Evolutionary conservation across 75 land plant species (phyloP), one percentile per base, ranked within the genome.

Genomic region (Cupressus sempervirens): DNA sequence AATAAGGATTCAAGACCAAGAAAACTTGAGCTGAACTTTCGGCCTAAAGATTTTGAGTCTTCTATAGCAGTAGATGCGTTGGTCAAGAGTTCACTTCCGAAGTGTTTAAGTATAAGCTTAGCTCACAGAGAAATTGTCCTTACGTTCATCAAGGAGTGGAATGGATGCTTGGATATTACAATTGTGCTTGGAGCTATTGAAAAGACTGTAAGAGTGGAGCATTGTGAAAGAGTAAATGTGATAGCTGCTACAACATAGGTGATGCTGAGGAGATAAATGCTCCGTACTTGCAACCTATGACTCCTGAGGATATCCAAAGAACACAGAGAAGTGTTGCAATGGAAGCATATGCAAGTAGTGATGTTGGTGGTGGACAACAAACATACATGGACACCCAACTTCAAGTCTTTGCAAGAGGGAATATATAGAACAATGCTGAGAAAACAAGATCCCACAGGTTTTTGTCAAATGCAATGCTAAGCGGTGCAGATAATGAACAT

Each of bases 11-110:
- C 84, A 68, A 88, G 92, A 85, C 97, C 96, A 67, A 93, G 82
- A 50, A 91, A 92, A 54, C 91, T 98, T n/a, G 89, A 84, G 88
- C 89, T 89, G 85, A 96, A 92, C 87, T 96, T 96, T 81, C 90
- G 87, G 32, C 95, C 94, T 12, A 95, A 98, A 84, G 98, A 98
- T 80, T 45, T 98, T 45, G 95, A 95, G 81, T 62, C 85, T 13
- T 29, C 88, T 8, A 46, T 83, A 32, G 32, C 7, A 46, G 40
- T 82, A 72, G 29, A 38, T n/a, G 72, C 32, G 0, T 40, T 34
- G 45, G 79, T 79, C 23, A 75, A 82, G 7, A 84, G 88, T 35
- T 34, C 62, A 23, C 36, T 83, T 79, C 80, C 86, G 32, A 82
- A 68, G 41, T 82, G 68, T 52, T 11, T 94, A 18, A 86, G 84